Evolutionary conservation across 805 yeast species (phyloP).

Genomic region (Diddensiella transvaalensis): DNA sequence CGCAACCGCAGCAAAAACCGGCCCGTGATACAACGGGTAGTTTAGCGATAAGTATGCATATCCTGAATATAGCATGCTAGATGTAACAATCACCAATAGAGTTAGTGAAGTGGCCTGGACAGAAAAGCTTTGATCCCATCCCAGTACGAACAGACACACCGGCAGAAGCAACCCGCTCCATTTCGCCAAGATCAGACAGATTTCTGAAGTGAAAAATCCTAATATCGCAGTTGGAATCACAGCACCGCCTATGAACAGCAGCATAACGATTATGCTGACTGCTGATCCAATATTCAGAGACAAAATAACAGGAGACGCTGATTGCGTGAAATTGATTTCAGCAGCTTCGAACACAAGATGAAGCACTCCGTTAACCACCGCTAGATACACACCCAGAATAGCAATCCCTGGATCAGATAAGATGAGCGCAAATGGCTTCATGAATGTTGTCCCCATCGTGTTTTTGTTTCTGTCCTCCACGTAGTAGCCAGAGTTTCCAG

Average conservation of each 20-base stretch:
- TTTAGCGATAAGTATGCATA: neutral
- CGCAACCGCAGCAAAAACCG: neutral
- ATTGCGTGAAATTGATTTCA: neutral
- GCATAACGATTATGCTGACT: neutral
- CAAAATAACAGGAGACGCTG: too few species aligned
- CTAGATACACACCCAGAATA: neutral
- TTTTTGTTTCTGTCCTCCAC: neutral
- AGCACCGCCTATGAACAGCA: neutral
- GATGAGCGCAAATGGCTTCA: neutral
- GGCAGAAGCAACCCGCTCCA: neutral
- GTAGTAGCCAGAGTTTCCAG: neutral
- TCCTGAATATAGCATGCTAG: neutral
- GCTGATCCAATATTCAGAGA: neutral
- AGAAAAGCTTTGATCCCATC: too few species aligned
- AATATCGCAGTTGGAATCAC: neutral
- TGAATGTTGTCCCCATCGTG: neutral
- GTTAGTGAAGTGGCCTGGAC: neutral
- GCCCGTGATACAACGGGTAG: neutral
- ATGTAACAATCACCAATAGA: neutral
- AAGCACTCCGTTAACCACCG: neutral
- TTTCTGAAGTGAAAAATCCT: neutral
- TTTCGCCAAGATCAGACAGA: neutral
- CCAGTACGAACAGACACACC: neutral
- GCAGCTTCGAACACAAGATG: neutral
- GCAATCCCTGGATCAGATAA: neutral